A percentile compares a stretch with the other conserved stretches of the same genome.
Conservation (phyloP, 805 yeast species). For the Henningerozyma blattae region DNA sequence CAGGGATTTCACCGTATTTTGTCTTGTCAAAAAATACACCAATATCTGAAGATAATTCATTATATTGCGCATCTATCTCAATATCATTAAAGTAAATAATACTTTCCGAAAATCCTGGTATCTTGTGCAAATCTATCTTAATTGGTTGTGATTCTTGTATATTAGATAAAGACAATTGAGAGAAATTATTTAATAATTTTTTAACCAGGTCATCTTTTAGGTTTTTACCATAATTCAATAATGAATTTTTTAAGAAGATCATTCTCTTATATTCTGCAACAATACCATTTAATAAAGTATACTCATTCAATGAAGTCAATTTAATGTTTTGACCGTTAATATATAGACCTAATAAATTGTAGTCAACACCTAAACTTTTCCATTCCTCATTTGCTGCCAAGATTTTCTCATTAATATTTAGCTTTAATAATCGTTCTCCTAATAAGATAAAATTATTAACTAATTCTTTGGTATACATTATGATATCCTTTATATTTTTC, state of each 20-base stretch:
- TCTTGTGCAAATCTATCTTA: conserved; percentile 22
- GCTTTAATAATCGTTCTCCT: conserved; percentile 8
- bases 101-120: conserved; percentile 23
- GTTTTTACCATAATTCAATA: conserved; percentile 18
- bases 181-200: conserved; percentile 11
- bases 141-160: conserved; percentile 20
- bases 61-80: conserved; percentile 47
- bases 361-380: conserved; percentile 18
- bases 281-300: conserved; percentile 12
- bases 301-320: conserved; percentile 12
- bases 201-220: conserved; percentile 7
- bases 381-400: conserved; percentile 7
- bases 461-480: conserved; percentile 25
- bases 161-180: conserved; percentile 13
- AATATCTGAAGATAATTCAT: conserved; percentile 32
- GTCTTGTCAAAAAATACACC: conserved; percentile 34
- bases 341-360: conserved; percentile 21
- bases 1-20: conserved; percentile 54
- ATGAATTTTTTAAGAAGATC: conserved; percentile 4
- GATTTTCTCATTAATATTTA: conserved; percentile 5
- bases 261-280: conserved; percentile 11
- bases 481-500: conserved; percentile 24
- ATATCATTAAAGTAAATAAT: conserved; percentile 71
- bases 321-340: conserved; percentile 23
- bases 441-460: conserved; percentile 30